Conservation (phyloP, 2,329 filamentous ascomycete species). For the Aspergillus pseudonomiae region DNA sequence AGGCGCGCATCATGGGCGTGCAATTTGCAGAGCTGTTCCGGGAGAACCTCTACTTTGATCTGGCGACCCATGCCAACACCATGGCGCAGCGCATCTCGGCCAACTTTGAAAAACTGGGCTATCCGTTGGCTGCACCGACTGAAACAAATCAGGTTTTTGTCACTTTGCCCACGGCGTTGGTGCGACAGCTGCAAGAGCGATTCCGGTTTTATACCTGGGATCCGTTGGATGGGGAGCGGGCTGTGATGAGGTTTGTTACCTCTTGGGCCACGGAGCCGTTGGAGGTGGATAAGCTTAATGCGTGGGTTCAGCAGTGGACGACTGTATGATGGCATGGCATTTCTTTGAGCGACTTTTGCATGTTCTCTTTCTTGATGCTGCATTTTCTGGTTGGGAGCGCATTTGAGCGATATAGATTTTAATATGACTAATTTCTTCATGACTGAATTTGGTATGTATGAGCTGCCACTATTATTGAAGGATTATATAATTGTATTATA, state of each 20-base stretch:
- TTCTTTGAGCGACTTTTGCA: not conserved
- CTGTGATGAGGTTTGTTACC: constrained; percentile 52
- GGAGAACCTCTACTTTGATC: constrained; percentile 50
- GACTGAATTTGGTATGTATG: not conserved
- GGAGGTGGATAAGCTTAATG: constrained; percentile 45
- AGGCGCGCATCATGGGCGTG: constrained; percentile 53
- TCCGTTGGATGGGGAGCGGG: constrained; percentile 41
- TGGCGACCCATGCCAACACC: constrained; percentile 50
- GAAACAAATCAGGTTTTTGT: constrained; percentile 59
- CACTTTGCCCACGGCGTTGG: constrained; percentile 43
- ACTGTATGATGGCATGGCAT: constrained; percentile 1
- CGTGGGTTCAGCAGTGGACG: constrained; percentile 33
- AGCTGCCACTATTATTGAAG: not conserved
- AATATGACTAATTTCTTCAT: not conserved
- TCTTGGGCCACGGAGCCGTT: constrained; percentile 54
- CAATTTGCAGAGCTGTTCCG: constrained; percentile 56
- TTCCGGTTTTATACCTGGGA: constrained; percentile 57
- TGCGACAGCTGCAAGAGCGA: constrained; percentile 45
- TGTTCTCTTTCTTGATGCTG: not conserved
- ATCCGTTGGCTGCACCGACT: constrained; percentile 47
- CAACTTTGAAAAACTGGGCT: constrained; percentile 49
- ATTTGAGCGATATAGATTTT: constrained; percentile 1
- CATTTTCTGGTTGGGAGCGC: not conserved
- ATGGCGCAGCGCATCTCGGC: constrained; percentile 50
- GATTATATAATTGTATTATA: no score